These are phyloP conservation scores for Aspergillus panamensis DNA, from an alignment of 495 filamentous ascomycete species.

Conservation along the genomic window DNA sequence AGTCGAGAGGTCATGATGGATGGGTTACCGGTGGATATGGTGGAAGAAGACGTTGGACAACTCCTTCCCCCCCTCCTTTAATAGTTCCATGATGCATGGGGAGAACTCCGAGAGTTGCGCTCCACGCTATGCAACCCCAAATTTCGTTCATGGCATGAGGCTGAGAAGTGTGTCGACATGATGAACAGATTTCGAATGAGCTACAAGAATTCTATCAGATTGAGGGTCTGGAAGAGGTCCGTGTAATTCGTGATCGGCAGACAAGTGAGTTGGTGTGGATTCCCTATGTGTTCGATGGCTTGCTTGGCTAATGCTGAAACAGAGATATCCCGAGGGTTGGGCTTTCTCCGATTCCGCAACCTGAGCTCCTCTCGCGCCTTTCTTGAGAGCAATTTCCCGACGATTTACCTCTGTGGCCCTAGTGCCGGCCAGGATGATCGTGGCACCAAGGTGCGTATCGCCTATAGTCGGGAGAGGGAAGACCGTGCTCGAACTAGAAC, in stretches of 20 bases:
- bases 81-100: conserved; percentile 7
- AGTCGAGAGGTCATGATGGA: conserved; percentile 61
- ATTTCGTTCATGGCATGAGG: conserved; percentile 28
- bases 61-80: conserved; percentile 32
- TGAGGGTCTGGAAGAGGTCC: conserved; percentile 57
- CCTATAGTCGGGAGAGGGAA: conserved; percentile 56
- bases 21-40: conserved; percentile 55
- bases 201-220: conserved; percentile 56
- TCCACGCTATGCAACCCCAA: conserved; percentile 4
- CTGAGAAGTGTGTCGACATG: conserved; percentile 45
- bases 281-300: background rate
- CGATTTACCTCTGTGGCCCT: conserved; percentile 54
- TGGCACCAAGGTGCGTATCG: conserved; percentile 57
- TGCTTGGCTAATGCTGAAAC: conserved; percentile 8
- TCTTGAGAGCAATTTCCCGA: conserved; percentile 61
- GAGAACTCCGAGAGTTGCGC: conserved; percentile 14
- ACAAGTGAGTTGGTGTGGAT: conserved; percentile 48
- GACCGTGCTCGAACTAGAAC: conserved; percentile 49
- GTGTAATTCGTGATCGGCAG: conserved; percentile 63
- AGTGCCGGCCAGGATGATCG: conserved; percentile 44
- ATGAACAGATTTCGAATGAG: conserved; percentile 58
- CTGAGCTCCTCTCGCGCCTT: conserved; percentile 61
- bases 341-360: conserved; percentile 62
- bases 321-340: conserved; percentile 62
- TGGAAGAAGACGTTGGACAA: conserved; percentile 60